Conservation (phyloP, 2,329 filamentous ascomycete genomes). For the Hypoxylon sp. region DNA sequence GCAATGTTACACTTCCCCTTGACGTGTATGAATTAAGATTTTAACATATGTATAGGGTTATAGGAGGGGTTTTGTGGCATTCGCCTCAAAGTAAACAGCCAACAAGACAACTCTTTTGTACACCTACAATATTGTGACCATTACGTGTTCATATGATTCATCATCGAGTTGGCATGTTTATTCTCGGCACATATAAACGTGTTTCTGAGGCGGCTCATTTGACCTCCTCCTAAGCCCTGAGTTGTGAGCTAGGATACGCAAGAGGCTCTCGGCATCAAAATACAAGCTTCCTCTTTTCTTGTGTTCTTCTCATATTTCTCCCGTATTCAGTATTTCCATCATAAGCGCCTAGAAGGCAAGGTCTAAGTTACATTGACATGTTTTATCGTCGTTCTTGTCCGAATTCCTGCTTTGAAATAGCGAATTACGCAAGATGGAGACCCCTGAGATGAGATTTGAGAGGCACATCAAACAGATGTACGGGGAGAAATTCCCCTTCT, state of each 20-base stretch:
- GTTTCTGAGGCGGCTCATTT: background rate
- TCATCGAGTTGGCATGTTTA: constrained; percentile 1
- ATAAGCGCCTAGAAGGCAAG: background rate
- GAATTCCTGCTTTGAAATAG: background rate
- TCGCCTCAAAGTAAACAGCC: background rate
- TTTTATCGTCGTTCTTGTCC: background rate
- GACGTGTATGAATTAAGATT: constrained; percentile 1
- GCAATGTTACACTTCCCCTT: constrained; percentile 4
- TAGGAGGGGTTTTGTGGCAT: background rate
- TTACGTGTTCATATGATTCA: constrained; percentile 5
- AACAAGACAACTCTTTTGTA: background rate
- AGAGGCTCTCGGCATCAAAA: background rate
- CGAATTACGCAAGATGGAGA: background rate
- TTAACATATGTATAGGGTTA: background rate
- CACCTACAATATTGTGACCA: background rate
- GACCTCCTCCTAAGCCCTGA: background rate
- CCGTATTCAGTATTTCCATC: background rate
- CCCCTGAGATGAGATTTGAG: background rate
- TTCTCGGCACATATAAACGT: background rate
- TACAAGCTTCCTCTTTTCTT: background rate
- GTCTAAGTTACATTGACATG: background rate
- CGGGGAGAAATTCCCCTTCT: background rate
- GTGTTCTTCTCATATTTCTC: background rate
- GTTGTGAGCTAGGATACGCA: background rate
- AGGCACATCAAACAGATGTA: constrained; percentile 12